Conservation (phyloP, 768 basidiomycete species). For the Rhizopogon vinicolor region DNA sequence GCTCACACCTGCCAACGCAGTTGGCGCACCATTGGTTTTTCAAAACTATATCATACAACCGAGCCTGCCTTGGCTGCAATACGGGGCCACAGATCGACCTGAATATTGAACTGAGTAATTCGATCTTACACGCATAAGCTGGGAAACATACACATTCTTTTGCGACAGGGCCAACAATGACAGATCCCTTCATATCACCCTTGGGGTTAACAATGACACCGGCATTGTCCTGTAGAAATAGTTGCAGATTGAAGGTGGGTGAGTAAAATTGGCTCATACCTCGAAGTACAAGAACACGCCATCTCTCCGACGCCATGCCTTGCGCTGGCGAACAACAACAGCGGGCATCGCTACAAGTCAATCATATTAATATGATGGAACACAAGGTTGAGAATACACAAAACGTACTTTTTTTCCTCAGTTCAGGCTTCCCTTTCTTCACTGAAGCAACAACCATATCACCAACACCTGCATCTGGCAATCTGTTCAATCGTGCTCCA, state of each 20-base stretch:
- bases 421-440: conserved; percentile 99
- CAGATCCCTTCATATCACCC: conserved; percentile 99
- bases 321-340: conserved; percentile 95
- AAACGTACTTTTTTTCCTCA: conserved; percentile 96
- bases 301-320: conserved; percentile 96
- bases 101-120: conserved; percentile 1
- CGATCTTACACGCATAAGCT: neutral
- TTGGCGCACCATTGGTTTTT: too few relatives aligned
- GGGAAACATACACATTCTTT: conserved; percentile 89
- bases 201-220: conserved; percentile 98
- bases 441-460: conserved; percentile 97
- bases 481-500: conserved; percentile 94
- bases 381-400: neutral
- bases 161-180: conserved; percentile 94
- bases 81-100: conserved; percentile 99
- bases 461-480: conserved; percentile 93
- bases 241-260: neutral
- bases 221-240: conserved; percentile 68
- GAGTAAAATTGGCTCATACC: conserved; percentile 34
- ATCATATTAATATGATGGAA: conserved; percentile 4
- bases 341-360: conserved; percentile 81
- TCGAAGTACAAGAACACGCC: conserved; percentile 99
- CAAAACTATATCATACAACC: conserved; percentile 65
- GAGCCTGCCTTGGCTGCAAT: conserved; percentile 99
- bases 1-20: too few relatives aligned